Base-by-base conservation (phyloP, 208 protist genomes). In the Spironucleus salmonicida region DNA sequence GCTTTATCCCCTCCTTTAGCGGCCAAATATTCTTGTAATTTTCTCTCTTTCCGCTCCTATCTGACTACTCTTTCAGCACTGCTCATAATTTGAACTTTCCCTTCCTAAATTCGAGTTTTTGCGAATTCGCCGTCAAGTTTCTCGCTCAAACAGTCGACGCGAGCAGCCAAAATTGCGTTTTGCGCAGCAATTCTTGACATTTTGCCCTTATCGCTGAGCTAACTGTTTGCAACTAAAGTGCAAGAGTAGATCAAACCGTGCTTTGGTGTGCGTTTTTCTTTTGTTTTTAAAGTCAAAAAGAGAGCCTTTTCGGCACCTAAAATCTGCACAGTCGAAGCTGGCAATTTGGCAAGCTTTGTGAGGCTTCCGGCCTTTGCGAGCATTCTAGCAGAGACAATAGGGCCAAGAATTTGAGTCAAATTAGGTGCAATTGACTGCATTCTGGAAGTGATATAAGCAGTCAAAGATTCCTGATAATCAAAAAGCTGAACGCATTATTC, bases 271-370 rank as follows among this genome's bases (percentile, higher is more conserved):
- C 30, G 64, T 1, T 81, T 76, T 30, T 7, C 26, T 76, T 93
- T 92, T 75, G 93, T 91, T 86, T 98, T 98, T 40, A 98, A 85
- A 30, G 90, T 88, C 26, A 87, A 75, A 85, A 90, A 92, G n/a
- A 98, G 88, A 2, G 95, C 93, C 84, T 97, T 97, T 86, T 98
- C 94, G 26, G 94, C 95, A 61, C 95, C 96, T 23, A 98, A 88
- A 77, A 99, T 98, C 87, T 98, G 95, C 59, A 98, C 88, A 0
- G 95, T 98, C 1, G 92, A 97, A 69, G 93, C 94, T 0, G 96
- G 94, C 80, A 93, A 90, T 87, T 98, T 98, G 38, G 95, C 94
- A 26, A 98, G 88, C 42, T 91, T 93, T 29, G 96, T 88, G 1
- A 99, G 87, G 19, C 88, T 92, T 80, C 95, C 94, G 4, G 93